Base-by-base conservation (phyloP, 129 eudicot genomes). In the Tagetes patula region DNA sequence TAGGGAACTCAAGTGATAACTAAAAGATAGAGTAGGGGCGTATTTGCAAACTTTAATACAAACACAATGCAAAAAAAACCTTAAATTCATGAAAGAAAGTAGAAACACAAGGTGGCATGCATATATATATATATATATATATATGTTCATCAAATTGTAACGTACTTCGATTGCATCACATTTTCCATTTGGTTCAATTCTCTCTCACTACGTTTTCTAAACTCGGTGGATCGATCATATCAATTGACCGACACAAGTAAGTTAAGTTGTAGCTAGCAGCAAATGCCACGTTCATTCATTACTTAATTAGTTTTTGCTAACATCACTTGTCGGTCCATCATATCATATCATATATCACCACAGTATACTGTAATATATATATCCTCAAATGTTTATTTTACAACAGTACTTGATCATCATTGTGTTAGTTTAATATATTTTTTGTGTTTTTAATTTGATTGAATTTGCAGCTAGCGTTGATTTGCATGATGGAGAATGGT, bases 401-500 rank as follows among this genome's bases (percentile, higher is more conserved):
- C 27, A 20, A 20, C 27, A 20, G 27, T 20, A 20, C 27, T 20
- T 20, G 27, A 20, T 20, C 27, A 20, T 20, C 27, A 20, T 20
- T 20, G 27, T 20, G 27, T 20, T 20, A 20, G 27, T 20, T 20
- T 20, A 20, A 20, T 20, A 20, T 20, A 20, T 20, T 20, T 20
- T 20, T 20, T 20, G 27, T 20, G 27, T 20, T 20, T 42, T 66
- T 67, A 59, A 33, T 8, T 54, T 14, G 56, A 55, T 32, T 42
- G 34, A 67, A 55, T 65, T 76, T 67, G 74, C 67, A 67, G 61
- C 9, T 8, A 20, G 4, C 3, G 41, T 39, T 39, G 4, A 46
- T 72, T 75, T 76, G 67, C 80, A 61, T 61, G 66, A 75, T 75
- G 49, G 66, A 75, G 65, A 49, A 68, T 67, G 74, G 67, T 6